Conservation (phyloP, 345 rosid species). For the Moricandia moricandioides region DNA sequence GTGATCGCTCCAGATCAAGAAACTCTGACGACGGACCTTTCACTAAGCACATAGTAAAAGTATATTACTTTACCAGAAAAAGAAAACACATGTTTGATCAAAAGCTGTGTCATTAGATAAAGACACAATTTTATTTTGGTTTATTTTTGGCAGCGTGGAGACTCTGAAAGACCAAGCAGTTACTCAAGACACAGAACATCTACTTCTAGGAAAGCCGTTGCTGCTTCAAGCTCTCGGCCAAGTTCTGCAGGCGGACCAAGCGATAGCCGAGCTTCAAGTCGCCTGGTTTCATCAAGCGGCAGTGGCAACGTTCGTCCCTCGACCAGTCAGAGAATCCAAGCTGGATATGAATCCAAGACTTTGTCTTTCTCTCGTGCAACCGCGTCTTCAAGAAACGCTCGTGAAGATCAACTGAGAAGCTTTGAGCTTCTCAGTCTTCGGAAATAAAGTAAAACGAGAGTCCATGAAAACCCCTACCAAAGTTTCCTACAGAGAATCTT, state of each 20-base stretch:
- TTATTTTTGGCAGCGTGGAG: conserved; percentile 45
- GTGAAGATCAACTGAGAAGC: conserved; percentile 60
- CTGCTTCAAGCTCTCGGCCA: conserved; percentile 58
- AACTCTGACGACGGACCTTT: conserved; percentile 55
- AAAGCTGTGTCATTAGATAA: not conserved
- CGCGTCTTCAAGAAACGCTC: conserved; percentile 42
- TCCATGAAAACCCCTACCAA: not conserved
- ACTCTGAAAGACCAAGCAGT: conserved; percentile 43
- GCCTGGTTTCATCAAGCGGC: conserved; percentile 50
- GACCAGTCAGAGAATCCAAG: conserved; percentile 57
- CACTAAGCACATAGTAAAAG: conserved; percentile 52
- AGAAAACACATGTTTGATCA: not conserved
- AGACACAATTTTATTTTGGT: not conserved
- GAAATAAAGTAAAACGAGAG: conserved; percentile 43
- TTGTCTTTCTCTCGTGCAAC: conserved; percentile 42
- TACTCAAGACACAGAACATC: conserved; percentile 51
- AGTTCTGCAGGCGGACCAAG: conserved; percentile 67
- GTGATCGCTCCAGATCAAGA: conserved; percentile 53
- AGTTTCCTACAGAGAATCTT: not conserved
- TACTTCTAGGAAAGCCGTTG: conserved; percentile 59
- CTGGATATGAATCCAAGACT: conserved; percentile 51
- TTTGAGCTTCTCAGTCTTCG: conserved; percentile 65
- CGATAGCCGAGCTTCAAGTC: conserved; percentile 49
- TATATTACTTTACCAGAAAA: not conserved
- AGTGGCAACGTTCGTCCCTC: conserved; percentile 40